phyloP scores from a whole-genome alignment of 208 protist genomes.

The Trypanosoma avium region DNA sequence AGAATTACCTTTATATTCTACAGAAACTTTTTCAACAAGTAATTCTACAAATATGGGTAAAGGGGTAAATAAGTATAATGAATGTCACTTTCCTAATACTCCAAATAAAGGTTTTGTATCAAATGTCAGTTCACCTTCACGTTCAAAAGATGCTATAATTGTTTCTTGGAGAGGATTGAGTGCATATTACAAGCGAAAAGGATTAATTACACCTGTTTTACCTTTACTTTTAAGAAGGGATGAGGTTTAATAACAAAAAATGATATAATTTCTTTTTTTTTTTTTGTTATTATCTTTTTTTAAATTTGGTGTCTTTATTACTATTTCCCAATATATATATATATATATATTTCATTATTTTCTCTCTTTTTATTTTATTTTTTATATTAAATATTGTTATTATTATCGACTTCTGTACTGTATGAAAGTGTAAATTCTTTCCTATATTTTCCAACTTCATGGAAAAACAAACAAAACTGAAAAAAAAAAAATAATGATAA shows the following conservation, averaged over 20 bases:
- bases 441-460: too few species aligned
- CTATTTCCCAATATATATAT: too few species aligned
- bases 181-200: constrained; percentile 14
- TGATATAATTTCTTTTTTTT: neutral
- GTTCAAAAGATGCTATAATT: constrained; percentile 1
- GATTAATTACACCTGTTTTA: constrained; percentile 6
- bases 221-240: constrained; percentile 1
- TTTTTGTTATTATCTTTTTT: neutral
- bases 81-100: neutral
- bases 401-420: too few species aligned
- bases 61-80: neutral
- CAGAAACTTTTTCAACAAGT: neutral
- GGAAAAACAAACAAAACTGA: too few species aligned
- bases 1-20: neutral
- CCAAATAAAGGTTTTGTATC: neutral
- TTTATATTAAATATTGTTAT: too few species aligned
- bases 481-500: too few species aligned
- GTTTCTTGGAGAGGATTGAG: constrained; percentile 10
- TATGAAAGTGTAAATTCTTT: too few species aligned
- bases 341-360: too few species aligned
- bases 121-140: neutral
- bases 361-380: too few species aligned
- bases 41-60: neutral
- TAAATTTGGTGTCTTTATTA: too few species aligned
- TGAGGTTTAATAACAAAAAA: neutral